Percentiles rank a stretch among this genome's conserved stretches.
phyloP scores from a whole-genome alignment of 106 monocot genomes.

The Dioscorea alata region DNA sequence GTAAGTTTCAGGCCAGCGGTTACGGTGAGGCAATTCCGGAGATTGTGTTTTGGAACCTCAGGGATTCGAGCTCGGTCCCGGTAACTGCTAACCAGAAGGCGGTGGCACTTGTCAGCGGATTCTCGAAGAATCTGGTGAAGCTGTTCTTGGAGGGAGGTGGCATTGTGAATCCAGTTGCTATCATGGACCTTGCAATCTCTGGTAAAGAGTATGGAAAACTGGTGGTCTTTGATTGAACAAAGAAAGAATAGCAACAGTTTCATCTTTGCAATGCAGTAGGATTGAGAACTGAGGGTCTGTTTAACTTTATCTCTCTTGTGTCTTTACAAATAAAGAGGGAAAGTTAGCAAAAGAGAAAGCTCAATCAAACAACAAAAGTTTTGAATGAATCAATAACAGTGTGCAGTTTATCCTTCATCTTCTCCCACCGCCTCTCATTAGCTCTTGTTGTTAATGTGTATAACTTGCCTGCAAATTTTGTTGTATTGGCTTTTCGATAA shows the following conservation, averaged over 20 bases:
- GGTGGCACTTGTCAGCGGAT: slow-evolving; percentile 28
- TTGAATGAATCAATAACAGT: slow-evolving; percentile 83
- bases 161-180: neutral
- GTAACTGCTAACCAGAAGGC: slow-evolving; percentile 19
- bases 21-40: slow-evolving; percentile 16
- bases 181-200: slow-evolving; percentile 21
- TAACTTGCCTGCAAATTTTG: slow-evolving; percentile 62
- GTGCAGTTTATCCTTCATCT: slow-evolving; percentile 90
- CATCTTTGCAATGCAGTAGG: no score
- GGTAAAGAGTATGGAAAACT: slow-evolving; percentile 47
- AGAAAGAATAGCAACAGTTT: no score
- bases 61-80: slow-evolving; percentile 14
- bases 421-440: slow-evolving; percentile 94
- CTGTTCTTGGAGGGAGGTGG: slow-evolving; percentile 20
- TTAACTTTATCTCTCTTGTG: no score
- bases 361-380: slow-evolving; percentile 27
- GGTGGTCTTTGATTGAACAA: slow-evolving; percentile 37
- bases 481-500: no score
- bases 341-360: no score
- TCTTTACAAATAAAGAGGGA: no score
- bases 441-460: slow-evolving; percentile 93
- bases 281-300: no score
- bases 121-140: slow-evolving; percentile 24
- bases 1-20: slow-evolving; percentile 8
- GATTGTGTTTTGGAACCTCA: slow-evolving; percentile 24